Percentiles rank a stretch among this genome's conserved stretches.
Evolutionary conservation across 352 stramenopile genomes (phyloP).

Genomic region (Thraustochytrium striatum): DNA sequence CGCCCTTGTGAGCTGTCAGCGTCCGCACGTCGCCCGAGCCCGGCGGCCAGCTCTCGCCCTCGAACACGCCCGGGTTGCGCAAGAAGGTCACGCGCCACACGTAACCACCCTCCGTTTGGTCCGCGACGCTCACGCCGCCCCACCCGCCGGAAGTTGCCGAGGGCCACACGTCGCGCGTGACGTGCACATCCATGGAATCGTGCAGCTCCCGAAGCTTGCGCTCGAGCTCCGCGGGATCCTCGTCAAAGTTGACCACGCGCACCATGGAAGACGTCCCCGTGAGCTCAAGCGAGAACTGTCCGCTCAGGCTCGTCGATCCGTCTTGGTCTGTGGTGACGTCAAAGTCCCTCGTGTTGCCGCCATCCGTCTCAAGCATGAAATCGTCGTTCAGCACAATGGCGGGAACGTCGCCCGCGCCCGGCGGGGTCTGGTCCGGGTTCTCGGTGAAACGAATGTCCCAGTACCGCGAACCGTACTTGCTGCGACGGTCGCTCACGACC

Average conservation of each 20-base stretch:
- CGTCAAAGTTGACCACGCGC: slow-evolving; percentile 71
- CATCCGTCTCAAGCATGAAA: slow-evolving; percentile 52
- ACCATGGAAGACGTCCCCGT: slow-evolving; percentile 55
- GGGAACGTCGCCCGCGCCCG: slow-evolving; percentile 79
- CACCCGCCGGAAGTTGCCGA: slow-evolving; percentile 76
- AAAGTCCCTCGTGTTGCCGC: slow-evolving; percentile 17
- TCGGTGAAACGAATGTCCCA: slow-evolving; percentile 88
- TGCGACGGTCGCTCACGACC: slow-evolving; percentile 72
- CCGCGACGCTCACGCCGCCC: slow-evolving; percentile 71
- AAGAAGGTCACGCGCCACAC: slow-evolving; percentile 68
- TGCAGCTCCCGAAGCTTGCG: slow-evolving; percentile 91
- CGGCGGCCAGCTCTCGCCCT: slow-evolving; percentile 67
- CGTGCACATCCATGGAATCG: slow-evolving; percentile 79
- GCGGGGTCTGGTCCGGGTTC: slow-evolving; percentile 77
- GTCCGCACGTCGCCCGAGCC: slow-evolving; percentile 65
- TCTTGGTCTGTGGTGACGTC: slow-evolving; percentile 73
- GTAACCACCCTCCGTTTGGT: slow-evolving; percentile 71
- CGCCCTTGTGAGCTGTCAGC: slow-evolving; percentile 51
- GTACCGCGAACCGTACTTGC: slow-evolving; percentile 88
- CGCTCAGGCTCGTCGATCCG: slow-evolving; percentile 76
- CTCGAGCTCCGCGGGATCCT: slow-evolving; percentile 71
- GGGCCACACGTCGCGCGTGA: slow-evolving; percentile 80
- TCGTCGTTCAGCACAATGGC: not conserved
- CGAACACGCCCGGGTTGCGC: slow-evolving; percentile 63
- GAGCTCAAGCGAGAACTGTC: slow-evolving; percentile 84